Evolutionary conservation across 139 green algal species (phyloP), one percentile per base, ranked within the genome.

Genomic region (Volvox africanus): DNA sequence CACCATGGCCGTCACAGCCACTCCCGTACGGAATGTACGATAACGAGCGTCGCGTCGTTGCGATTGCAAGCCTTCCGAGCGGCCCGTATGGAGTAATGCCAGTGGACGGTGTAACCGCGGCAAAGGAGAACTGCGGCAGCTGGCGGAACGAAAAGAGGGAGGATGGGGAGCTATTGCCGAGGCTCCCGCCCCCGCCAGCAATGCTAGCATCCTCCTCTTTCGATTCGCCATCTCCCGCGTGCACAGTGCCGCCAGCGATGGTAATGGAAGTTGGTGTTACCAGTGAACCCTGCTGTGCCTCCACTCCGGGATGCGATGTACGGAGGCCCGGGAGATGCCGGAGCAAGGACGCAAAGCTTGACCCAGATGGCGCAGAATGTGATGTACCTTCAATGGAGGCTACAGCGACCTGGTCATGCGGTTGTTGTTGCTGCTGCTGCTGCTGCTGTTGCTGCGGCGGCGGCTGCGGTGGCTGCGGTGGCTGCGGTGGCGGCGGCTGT

Each of bases 131-230:
- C 11, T 30, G 5, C 20, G 85, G 69, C 37, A 82, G 36, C 35
- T 55, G 69, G 28, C 85, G 85, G 37, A 89, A 89, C 9, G 85
- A 89, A 50, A 89, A 89, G 28, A 82, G 85, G 2, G 85, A 82
- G 17, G 83, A 67, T 18, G 75, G 18, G 62, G 65, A 6, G 22
- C 65, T 13, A 35, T 17, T 80, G 83, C 32, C 36, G 26, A 36
- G 35, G 33, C 35, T 2, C 67, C 55, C 36, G 36, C 67, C 68
- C 22, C 65, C 21, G 9, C 32, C 32, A 36, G 26, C 33, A 36
- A 19, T 67, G 81, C 30, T 37, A 62, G 55, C 81, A 62, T 33
- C 61, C 35, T 36, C 28, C 0, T 35, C 62, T 19, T 88, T 17
- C 21, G 35, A 61, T 61, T 61, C 82, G 61, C 33, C 14, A 9